A percentile compares a stretch with the other conserved stretches of the same genome.
These are phyloP conservation scores for Aspergillus unguis DNA, from an alignment of 2,329 filamentous ascomycete genomes.

Conservation along the genomic window DNA sequence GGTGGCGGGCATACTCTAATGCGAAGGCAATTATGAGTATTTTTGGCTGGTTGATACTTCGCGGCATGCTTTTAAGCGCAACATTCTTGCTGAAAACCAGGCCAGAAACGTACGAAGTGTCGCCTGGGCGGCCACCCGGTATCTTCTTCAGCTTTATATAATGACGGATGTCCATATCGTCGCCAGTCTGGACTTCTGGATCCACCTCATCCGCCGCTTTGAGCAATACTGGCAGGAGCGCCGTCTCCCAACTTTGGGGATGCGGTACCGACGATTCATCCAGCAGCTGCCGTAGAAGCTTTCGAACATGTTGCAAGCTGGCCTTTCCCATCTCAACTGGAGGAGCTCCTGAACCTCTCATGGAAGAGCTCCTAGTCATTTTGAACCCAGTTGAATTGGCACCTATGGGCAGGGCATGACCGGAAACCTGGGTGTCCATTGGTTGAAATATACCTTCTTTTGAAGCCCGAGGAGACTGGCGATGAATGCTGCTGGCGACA, in stretches of 20 bases:
- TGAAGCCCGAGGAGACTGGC: conserved; percentile 67
- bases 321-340: conserved; percentile 82
- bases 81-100: conserved; percentile 97
- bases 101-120: conserved; percentile 94
- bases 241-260: conserved; percentile 78
- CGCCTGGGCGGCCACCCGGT: conserved; percentile 79
- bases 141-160: conserved; percentile 98
- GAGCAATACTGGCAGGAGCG: conserved; percentile 82
- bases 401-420: conserved; percentile 42
- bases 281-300: conserved; percentile 77
- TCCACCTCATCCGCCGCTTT: conserved; percentile 92
- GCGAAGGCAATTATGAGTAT: conserved; percentile 93
- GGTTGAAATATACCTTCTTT: conserved; percentile 50
- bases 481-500: conserved; percentile 71
- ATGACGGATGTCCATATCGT: conserved; percentile 95
- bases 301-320: conserved; percentile 83
- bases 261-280: conserved; percentile 72
- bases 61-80: conserved; percentile 91
- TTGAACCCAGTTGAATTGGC: conserved; percentile 41
- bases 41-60: conserved; percentile 76
- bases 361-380: conserved; percentile 75
- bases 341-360: conserved; percentile 69
- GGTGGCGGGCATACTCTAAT: conserved; percentile 90
- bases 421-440: conserved; percentile 33
- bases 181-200: conserved; percentile 82